Percentiles rank a stretch among this genome's conserved stretches.
Conservation (phyloP, 2,329 filamentous ascomycete species). For the Ascochyta rabiei region DNA sequence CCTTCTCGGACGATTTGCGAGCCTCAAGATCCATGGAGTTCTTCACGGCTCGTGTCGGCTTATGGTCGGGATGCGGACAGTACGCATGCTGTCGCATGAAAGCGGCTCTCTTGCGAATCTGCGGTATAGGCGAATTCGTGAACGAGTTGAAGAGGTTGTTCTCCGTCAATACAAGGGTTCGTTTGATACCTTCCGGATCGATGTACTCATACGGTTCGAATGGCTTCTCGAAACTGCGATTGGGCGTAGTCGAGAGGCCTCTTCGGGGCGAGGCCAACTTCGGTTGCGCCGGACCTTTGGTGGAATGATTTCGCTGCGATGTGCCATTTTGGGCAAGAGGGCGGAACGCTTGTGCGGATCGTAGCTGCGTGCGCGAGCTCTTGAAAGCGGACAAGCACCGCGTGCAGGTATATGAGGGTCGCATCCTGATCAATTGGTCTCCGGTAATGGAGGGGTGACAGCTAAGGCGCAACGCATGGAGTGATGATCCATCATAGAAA, state of each 20-base stretch:
- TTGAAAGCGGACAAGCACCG: conserved; percentile 47
- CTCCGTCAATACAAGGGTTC: conserved; percentile 60
- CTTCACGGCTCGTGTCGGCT: conserved; percentile 71
- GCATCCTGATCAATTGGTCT: conserved; percentile 39
- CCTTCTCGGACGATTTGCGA: conserved; percentile 60
- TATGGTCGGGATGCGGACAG: conserved; percentile 89
- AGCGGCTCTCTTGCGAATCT: conserved; percentile 84
- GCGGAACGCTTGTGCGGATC: conserved; percentile 29
- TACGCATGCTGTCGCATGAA: conserved; percentile 93
- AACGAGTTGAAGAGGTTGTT: conserved; percentile 95
- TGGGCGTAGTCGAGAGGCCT: conserved; percentile 40
- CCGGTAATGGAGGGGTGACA: not conserved
- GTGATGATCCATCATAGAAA: conserved; percentile 16
- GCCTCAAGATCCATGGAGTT: conserved; percentile 69
- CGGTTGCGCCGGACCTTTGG: conserved; percentile 34
- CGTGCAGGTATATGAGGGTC: conserved; percentile 50
- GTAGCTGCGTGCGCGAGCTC: conserved; percentile 35
- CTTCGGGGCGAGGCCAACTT: conserved; percentile 36
- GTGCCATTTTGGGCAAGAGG: conserved; percentile 31
- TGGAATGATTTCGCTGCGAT: conserved; percentile 41
- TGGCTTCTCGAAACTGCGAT: conserved; percentile 32
- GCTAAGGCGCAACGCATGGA: conserved; percentile 4
- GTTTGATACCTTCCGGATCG: conserved; percentile 41
- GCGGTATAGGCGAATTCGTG: conserved; percentile 83
- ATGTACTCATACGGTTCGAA: conserved; percentile 47